phyloP scores from a whole-genome alignment of 2,329 filamentous ascomycete genomes.

The Juglanconis juglandina region DNA sequence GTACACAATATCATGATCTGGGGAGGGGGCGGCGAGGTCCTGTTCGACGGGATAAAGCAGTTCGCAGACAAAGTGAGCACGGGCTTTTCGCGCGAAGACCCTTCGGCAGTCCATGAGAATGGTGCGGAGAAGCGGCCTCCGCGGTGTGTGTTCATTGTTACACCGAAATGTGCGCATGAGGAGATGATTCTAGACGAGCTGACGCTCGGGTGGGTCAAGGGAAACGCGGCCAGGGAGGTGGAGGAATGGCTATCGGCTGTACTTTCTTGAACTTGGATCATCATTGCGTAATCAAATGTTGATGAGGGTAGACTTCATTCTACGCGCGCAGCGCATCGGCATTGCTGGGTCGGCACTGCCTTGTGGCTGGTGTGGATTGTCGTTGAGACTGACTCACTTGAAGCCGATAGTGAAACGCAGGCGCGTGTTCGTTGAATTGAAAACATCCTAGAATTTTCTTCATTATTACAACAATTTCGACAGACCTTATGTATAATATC shows the following conservation, averaged over 20 bases:
- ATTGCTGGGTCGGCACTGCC: too few relatives aligned
- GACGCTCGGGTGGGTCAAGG: constrained; percentile 1
- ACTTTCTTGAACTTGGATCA: not conserved
- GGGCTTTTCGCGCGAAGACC: not conserved
- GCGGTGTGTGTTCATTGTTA: constrained; percentile 3
- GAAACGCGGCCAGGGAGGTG: not conserved
- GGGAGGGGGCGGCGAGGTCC: constrained; percentile 2
- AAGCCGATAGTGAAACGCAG: too few relatives aligned
- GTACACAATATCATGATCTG: constrained; percentile 9
- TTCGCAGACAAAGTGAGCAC: constrained; percentile 2
- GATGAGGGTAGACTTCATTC: too few relatives aligned
- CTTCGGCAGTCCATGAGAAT: not conserved
- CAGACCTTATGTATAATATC: too few relatives aligned
- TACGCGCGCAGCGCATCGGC: too few relatives aligned
- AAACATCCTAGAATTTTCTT: too few relatives aligned
- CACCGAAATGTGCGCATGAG: constrained; percentile 4
- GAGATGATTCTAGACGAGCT: constrained; percentile 12
- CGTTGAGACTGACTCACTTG: too few relatives aligned
- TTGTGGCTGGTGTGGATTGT: too few relatives aligned
- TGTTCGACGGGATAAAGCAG: not conserved
- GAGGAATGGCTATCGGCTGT: constrained; percentile 3
- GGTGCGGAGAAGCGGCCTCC: not conserved
- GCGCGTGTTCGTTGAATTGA: too few relatives aligned
- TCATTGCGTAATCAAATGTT: too few relatives aligned
- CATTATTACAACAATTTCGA: too few relatives aligned